Conservation (phyloP, 1,284 basidiomycete genomes). For the Grifola frondosa region DNA sequence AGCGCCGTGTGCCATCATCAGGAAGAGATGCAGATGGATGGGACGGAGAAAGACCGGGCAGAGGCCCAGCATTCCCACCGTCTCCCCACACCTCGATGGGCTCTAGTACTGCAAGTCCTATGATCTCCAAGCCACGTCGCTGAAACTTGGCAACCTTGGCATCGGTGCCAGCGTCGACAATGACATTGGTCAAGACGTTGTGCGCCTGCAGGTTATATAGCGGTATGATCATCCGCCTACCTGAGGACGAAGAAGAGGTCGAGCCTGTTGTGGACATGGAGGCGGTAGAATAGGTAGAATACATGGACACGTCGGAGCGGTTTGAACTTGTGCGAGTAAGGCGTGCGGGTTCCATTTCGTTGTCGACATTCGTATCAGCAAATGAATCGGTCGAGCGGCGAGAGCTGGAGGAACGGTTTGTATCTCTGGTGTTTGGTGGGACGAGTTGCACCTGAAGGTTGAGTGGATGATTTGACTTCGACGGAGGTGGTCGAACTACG, state of each 20-base stretch:
- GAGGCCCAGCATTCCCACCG: conserved; percentile 15
- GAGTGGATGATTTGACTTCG: conserved; percentile 82
- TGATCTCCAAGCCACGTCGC: conserved; percentile 81
- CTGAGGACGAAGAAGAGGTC: conserved; percentile 44
- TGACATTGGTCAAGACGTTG: conserved; percentile 88
- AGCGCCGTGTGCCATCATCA: conserved; percentile 15
- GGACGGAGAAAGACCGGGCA: conserved; percentile 13
- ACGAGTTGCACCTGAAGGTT: conserved; percentile 95
- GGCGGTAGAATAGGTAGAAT: conserved; percentile 40
- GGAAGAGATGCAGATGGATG: conserved; percentile 14
- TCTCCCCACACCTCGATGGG: conserved; percentile 75
- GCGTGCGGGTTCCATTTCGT: conserved; percentile 28
- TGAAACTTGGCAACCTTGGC: conserved; percentile 91
- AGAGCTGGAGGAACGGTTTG: conserved; percentile 31
- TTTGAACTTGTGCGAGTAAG: conserved; percentile 41
- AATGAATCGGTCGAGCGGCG: conserved; percentile 41
- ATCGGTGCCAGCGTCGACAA: conserved; percentile 92
- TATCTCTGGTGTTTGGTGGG: conserved; percentile 57
- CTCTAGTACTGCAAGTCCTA: conserved; percentile 76
- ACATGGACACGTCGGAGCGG: conserved; percentile 51
- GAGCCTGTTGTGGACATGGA: conserved; percentile 54
- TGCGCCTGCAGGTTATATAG: conserved; percentile 94
- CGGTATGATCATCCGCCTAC: conserved; percentile 81
- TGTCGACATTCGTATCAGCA: conserved; percentile 35
- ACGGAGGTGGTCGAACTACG: conserved; percentile 82